These are phyloP conservation scores for Cochlearia excelsa DNA, from an alignment of 345 rosid species.

Conservation along the genomic window DNA sequence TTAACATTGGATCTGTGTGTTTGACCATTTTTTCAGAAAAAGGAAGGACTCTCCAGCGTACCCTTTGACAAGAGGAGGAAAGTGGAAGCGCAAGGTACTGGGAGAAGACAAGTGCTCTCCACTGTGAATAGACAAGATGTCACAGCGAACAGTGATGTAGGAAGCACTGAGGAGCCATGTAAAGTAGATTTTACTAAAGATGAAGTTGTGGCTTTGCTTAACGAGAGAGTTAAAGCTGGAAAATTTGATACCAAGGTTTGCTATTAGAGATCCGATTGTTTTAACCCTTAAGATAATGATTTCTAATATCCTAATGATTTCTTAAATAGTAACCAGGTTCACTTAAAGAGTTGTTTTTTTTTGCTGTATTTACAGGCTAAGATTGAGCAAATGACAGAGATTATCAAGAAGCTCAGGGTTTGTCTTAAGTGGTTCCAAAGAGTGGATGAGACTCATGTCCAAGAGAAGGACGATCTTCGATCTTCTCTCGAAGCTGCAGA, in stretches of 20 bases:
- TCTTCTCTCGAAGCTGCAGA: conserved; percentile 53
- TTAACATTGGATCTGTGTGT: neutral
- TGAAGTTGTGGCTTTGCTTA: conserved; percentile 68
- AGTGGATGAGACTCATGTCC: conserved; percentile 53
- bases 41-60: conserved; percentile 44
- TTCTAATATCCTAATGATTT: no score
- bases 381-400: conserved; percentile 52
- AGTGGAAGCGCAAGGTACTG: conserved; percentile 38
- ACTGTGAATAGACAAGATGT: conserved; percentile 54
- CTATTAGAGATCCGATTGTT: neutral
- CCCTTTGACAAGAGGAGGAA: conserved; percentile 70
- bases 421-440: conserved; percentile 76
- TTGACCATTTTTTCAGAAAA: conserved; percentile 45
- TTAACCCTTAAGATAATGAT: no score
- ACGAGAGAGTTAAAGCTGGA: conserved; percentile 61
- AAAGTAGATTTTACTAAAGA: conserved; percentile 64
- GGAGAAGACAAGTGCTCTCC: conserved; percentile 55
- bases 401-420: conserved; percentile 61
- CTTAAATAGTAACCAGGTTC: neutral
- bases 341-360: neutral
- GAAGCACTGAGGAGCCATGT: conserved; percentile 44
- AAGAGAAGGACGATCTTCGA: conserved; percentile 56
- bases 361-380: conserved; percentile 47
- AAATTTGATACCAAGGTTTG: conserved; percentile 80
- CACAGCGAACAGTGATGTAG: conserved; percentile 38